Evolutionary conservation across 805 yeast species (phyloP).

Genomic region (Hanseniaspora meyeri): DNA sequence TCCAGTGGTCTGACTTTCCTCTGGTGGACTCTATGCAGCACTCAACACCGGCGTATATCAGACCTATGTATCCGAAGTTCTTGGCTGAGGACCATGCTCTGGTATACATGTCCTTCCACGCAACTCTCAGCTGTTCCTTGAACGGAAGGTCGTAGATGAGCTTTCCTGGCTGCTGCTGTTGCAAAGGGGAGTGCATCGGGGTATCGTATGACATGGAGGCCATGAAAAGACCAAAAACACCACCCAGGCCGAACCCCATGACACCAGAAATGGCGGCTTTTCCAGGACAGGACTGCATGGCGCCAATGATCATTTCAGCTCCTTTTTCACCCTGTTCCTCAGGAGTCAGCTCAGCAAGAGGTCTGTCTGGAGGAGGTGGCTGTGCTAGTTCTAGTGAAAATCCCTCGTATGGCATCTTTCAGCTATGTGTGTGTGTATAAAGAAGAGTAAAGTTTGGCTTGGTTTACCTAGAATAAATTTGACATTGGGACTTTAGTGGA

Average conservation of each 20-base stretch:
- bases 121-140: conserved; percentile 82
- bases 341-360: conserved; percentile 61
- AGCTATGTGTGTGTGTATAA: neutral
- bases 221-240: conserved; percentile 91
- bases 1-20: conserved; percentile 84
- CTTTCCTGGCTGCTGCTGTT: conserved; percentile 20
- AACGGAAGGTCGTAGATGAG: conserved; percentile 76
- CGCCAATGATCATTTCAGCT: conserved; percentile 66
- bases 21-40: conserved; percentile 75
- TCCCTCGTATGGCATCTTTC: conserved; percentile 31
- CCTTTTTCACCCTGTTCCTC: conserved; percentile 91
- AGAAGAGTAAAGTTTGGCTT: neutral
- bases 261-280: conserved; percentile 85
- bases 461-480: neutral
- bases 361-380: conserved; percentile 35
- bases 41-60: conserved; percentile 84
- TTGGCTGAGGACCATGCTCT: conserved; percentile 83
- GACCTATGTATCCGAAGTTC: conserved; percentile 86
- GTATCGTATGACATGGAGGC: conserved; percentile 44
- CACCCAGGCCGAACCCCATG: conserved; percentile 88
- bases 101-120: conserved; percentile 82
- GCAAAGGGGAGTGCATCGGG: conserved; percentile 26
- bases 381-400: conserved; percentile 33
- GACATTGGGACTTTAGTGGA: neutral
- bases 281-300: conserved; percentile 91